A percentile compares a stretch with the other conserved stretches of the same genome.
Conservation (phyloP, 768 basidiomycete species). For the Pleurotus cornucopiae region DNA sequence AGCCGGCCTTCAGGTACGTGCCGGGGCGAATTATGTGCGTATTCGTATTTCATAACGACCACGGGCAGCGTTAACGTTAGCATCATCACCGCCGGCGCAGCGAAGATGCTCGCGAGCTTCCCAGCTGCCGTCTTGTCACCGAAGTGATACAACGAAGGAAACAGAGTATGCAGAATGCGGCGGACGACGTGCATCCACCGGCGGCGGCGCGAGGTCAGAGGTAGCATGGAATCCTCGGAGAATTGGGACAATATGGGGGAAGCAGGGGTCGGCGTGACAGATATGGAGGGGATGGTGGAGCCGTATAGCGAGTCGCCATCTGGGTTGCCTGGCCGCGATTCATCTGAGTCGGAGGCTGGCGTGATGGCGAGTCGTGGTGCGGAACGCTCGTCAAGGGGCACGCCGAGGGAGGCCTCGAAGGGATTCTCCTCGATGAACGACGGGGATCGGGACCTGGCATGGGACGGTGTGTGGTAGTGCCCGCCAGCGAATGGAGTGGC, state of each 20-base stretch:
- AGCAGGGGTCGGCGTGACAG: constrained; percentile 44
- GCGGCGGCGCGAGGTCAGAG: constrained; percentile 32
- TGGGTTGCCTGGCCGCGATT: constrained; percentile 12
- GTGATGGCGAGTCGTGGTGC: constrained; percentile 22
- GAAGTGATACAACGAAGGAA: constrained; percentile 82
- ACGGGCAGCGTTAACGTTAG: constrained; percentile 91
- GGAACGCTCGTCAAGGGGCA: constrained; percentile 49
- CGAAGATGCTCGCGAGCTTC: constrained; percentile 71
- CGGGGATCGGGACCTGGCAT: constrained; percentile 15
- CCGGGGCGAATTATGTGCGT: constrained; percentile 16
- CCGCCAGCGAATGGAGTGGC: constrained; percentile 71
- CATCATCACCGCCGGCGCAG: constrained; percentile 80
- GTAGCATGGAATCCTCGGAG: constrained; percentile 35
- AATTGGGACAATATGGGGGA: constrained; percentile 35
- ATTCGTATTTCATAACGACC: constrained; percentile 59
- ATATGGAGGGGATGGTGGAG: constrained; percentile 45
- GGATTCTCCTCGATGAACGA: constrained; percentile 36
- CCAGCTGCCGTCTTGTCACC: constrained; percentile 63
- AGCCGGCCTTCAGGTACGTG: constrained; percentile 35
- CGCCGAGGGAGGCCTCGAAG: constrained; percentile 47
- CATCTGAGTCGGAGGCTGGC: constrained; percentile 16
- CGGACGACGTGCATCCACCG: constrained; percentile 31
- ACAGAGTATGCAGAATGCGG: constrained; percentile 59
- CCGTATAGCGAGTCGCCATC: constrained; percentile 7
- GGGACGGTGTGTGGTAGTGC: constrained; percentile 52